Evolutionary conservation across 163 green algal species (phyloP), one percentile per base, ranked within the genome.

Genomic region (Scenedesmus sp.): DNA sequence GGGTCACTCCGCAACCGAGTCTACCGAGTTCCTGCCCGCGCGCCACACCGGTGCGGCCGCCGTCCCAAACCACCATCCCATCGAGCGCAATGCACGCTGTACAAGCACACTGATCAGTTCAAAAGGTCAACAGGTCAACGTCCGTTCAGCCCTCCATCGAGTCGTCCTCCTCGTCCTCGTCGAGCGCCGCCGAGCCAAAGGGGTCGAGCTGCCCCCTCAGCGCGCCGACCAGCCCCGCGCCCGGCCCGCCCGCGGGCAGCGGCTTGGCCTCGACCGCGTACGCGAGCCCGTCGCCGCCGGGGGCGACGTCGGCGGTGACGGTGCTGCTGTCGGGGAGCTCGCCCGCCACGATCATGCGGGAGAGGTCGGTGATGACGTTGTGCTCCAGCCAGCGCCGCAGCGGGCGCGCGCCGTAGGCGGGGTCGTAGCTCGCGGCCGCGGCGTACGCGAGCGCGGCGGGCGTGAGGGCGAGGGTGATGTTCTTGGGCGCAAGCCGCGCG

Each of bases 311-410:
- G 42, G 84, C 83, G 15, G 78, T 63, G 11, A 97, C 91, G 34
- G 78, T 83, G 29, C 24, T 83, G 84, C 89, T 89, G n/a, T 98
- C 93, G 1, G 73, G 54, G 50, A 98, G 89, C 54, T 93, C 60
- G 3, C 92, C 94, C 17, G 77, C 50, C 17, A 98, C 84, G 36
- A 98, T 86, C 91, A 98, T 94, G 34, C 86, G 83, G 11, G 78
- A 91, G 13, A 98, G 88, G 48, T 94, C 83, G 13, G 95, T 98
- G 31, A 98, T 88, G 14, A 98, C 75, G 34, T 86, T 81, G 50
- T 96, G 92, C 89, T 98, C 93, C 80, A 98, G 87, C 90, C 92
- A 98, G 24, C 94, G 86, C 15, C 95, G 87, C 77, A 98, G 87
- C 56, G 95, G 95, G 2, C 95, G 86, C 4, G 95, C 95, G 20